A percentile compares a stretch with the other conserved stretches of the same genome.
Conservation (phyloP, 345 rosid genomes). For the Cochlearia excelsa region DNA sequence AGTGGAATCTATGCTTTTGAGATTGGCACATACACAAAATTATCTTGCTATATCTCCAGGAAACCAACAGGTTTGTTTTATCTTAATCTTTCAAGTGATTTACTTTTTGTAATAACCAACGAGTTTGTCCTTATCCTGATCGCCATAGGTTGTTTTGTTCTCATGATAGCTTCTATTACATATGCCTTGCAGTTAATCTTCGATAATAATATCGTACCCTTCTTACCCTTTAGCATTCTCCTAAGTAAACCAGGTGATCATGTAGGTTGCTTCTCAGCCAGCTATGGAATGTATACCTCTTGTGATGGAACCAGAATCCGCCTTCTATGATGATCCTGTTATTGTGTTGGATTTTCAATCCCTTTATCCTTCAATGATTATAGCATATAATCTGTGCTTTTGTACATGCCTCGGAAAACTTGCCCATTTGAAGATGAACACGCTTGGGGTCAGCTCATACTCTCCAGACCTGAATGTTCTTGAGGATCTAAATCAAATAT, state of each 20-base stretch:
- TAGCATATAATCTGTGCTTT: conserved; percentile 94
- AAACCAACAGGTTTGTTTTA: conserved; percentile 63
- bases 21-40: conserved; percentile 94
- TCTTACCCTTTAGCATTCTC: conserved; percentile 14
- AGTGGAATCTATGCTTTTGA: conserved; percentile 93
- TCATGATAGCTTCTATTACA: conserved; percentile 10
- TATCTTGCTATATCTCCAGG: conserved; percentile 96
- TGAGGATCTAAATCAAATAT: conserved; percentile 51
- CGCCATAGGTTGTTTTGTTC: conserved; percentile 9
- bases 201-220: neutral
- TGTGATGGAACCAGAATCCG: conserved; percentile 98
- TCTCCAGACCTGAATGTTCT: conserved; percentile 56
- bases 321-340: conserved; percentile 88
- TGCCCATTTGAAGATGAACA: conserved; percentile 57
- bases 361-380: conserved; percentile 96
- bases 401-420: conserved; percentile 89
- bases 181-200: conserved; percentile 17
- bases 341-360: conserved; percentile 96
- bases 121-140: neutral
- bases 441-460: conserved; percentile 75
- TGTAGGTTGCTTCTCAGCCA: conserved; percentile 96
- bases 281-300: conserved; percentile 99
- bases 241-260: conserved; percentile 9
- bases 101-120: neutral
- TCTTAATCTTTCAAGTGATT: neutral